Base-by-base conservation (phyloP, 2,329 filamentous ascomycete species). In the Polychaeton citri region DNA sequence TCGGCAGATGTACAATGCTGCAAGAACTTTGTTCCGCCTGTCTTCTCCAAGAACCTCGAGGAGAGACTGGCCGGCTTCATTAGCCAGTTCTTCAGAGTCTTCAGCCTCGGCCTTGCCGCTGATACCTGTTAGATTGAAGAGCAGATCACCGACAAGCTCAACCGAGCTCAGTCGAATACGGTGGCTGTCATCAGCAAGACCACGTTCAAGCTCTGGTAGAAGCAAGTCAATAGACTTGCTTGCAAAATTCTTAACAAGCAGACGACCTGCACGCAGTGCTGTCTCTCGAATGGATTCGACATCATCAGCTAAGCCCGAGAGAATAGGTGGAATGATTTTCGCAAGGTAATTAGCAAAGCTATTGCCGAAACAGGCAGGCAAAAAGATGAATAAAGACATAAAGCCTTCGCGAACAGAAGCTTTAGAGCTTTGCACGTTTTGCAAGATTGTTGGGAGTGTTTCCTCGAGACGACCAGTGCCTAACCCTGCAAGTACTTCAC, bases 351-450 rank as follows among this genome's bases (percentile, higher is more conserved):
- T 86, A 48, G 90, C 81, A 54, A 98, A 98, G 59, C 87, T 93
- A 70, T 98, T 98, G 52, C 90, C 90, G 52, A 98, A 98, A 64
- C 90, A 98, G 36, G 94, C 90, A 9, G 90, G 90, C 64, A 98
- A 76, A 72, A 95, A 98, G 47, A 98, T 96, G 63, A 98, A 98
- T 28, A 98, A 72, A 6, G 90, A 95, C 90, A 98, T 98, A 66
- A 98, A 98, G 32, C 90, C 90, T 68, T 98, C 90, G 50, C 90
- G 79, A 44, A 98, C 85, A 37, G 86, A 77, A 13, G 90, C 59
- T 61, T 94, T 95, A 47, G 80, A 76, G 51, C 88, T 96, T 48
- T 85, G 79, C 46, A 94, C 88, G 52, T 98, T 98, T 53, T 96
- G 88, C 28, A 98, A 64, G 49, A 98, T 94, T 9, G 88, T 95